A percentile compares a stretch with the other conserved stretches of the same genome.
phyloP scores from a whole-genome alignment of 805 yeast species.

The Candida parachauliodes region DNA sequence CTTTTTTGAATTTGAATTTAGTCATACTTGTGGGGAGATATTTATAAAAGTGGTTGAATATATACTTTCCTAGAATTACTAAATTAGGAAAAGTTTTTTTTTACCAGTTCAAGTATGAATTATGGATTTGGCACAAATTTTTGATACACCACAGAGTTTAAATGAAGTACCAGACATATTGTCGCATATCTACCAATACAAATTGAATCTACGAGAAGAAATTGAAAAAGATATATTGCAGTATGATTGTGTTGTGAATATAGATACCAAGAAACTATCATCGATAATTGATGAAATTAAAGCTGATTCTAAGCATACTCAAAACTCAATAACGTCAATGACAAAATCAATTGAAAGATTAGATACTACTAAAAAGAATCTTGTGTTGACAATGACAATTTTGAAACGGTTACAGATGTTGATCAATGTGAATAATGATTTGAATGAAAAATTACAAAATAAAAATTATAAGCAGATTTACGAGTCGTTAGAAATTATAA shows the following conservation, averaged over 20 bases:
- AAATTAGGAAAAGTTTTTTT: constrained; percentile 1
- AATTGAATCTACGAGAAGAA: constrained; percentile 43
- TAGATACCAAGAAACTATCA: constrained; percentile 40
- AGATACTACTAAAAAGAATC: constrained; percentile 79
- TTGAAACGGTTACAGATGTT: constrained; percentile 85
- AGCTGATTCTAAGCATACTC: constrained; percentile 50
- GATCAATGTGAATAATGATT: constrained; percentile 64
- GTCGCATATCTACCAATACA: constrained; percentile 48
- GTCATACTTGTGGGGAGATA: no score
- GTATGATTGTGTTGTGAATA: constrained; percentile 22
- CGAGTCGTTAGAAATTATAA: constrained; percentile 63
- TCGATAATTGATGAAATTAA: constrained; percentile 46
- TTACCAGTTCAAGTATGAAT: background rate
- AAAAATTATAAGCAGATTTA: constrained; percentile 55
- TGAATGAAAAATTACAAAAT: constrained; percentile 44
- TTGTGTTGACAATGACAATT: constrained; percentile 81
- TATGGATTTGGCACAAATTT: constrained; percentile 36
- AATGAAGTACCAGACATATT: constrained; percentile 49
- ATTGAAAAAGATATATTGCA: constrained; percentile 37
- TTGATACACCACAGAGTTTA: constrained; percentile 49
- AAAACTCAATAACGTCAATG: constrained; percentile 58
- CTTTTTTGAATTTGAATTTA: constrained; percentile 46
- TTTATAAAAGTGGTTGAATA: background rate
- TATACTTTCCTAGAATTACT: constrained; percentile 4
- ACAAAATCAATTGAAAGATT: constrained; percentile 74